phyloP scores from a whole-genome alignment of 352 stramenopile genomes.

The Plasmopara muralis region DNA sequence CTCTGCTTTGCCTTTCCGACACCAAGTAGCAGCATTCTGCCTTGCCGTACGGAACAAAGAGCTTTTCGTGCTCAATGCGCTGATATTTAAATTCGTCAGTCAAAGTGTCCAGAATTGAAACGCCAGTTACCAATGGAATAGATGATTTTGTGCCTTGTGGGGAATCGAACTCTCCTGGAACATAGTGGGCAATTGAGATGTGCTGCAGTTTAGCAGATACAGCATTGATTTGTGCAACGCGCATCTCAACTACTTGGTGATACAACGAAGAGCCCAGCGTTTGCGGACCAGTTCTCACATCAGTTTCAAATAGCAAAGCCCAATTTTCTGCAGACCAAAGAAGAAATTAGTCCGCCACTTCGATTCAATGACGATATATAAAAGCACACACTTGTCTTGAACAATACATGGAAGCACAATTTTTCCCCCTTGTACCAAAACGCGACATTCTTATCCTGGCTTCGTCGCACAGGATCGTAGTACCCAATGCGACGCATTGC shows the following conservation, averaged over 20 bases:
- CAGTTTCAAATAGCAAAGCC: conserved; percentile 10
- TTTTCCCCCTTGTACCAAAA: conserved; percentile 12
- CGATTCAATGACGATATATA: conserved; percentile 3
- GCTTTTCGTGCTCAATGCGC: conserved; percentile 5
- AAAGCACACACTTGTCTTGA: conserved; percentile 10
- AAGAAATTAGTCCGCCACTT: conserved; percentile 7
- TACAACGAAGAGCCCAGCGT: conserved; percentile 3
- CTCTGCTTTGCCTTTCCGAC: conserved; percentile 2
- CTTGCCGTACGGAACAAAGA: conserved; percentile 2
- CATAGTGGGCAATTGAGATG: neutral
- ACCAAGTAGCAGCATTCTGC: conserved; percentile 4
- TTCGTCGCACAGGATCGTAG: conserved; percentile 9
- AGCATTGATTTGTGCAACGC: conserved; percentile 1
- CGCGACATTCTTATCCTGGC: conserved; percentile 6
- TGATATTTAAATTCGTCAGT: conserved; percentile 9
- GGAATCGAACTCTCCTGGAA: conserved; percentile 7
- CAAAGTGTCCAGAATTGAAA: conserved; percentile 1
- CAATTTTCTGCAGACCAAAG: conserved; percentile 5
- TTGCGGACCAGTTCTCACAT: neutral
- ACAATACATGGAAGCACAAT: conserved; percentile 11
- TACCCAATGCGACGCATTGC: conserved; percentile 12
- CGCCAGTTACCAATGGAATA: neutral
- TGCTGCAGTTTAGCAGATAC: conserved; percentile 3
- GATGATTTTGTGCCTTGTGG: conserved; percentile 5
- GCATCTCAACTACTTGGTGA: neutral